phyloP scores from a whole-genome alignment of 2,329 filamentous ascomycete species.

The Ophiocordyceps australis region DNA sequence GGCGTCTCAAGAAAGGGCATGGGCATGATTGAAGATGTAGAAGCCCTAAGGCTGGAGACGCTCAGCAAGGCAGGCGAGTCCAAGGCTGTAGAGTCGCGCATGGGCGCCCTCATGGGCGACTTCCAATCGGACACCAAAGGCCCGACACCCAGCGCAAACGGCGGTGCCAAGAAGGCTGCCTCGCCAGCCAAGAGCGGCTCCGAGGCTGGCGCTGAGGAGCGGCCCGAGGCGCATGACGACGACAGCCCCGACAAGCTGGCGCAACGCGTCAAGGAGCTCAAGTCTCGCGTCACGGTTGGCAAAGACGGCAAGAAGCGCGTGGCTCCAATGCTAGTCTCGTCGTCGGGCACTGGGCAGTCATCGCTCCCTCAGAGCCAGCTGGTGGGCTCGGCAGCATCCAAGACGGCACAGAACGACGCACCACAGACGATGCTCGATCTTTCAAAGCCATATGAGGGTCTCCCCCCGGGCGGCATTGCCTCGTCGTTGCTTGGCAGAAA shows the following conservation, averaged over 20 bases:
- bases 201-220: slow-evolving; percentile 18
- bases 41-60: slow-evolving; percentile 74
- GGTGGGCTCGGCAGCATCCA: slow-evolving; percentile 55
- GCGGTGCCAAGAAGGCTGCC: slow-evolving; percentile 24
- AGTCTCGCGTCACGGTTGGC: slow-evolving; percentile 82
- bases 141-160: slow-evolving; percentile 26
- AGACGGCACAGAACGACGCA: slow-evolving; percentile 45
- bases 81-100: slow-evolving; percentile 77
- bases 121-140: slow-evolving; percentile 38
- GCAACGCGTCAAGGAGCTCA: slow-evolving; percentile 43
- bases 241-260: slow-evolving; percentile 34
- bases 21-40: slow-evolving; percentile 83
- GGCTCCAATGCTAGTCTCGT: slow-evolving; percentile 77
- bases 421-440: slow-evolving; percentile 77
- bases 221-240: slow-evolving; percentile 15
- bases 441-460: slow-evolving; percentile 81
- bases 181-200: slow-evolving; percentile 14
- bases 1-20: slow-evolving; percentile 75
- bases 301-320: slow-evolving; percentile 97
- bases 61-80: slow-evolving; percentile 83
- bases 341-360: slow-evolving; percentile 70
- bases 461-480: slow-evolving; percentile 76
- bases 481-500: slow-evolving; percentile 86
- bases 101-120: slow-evolving; percentile 98
- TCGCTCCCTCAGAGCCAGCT: slow-evolving; percentile 80